Evolutionary conservation across 2,329 filamentous ascomycete species (phyloP), one percentile per base, ranked within the genome.

Genomic region (Fusarium guadeloupense): DNA sequence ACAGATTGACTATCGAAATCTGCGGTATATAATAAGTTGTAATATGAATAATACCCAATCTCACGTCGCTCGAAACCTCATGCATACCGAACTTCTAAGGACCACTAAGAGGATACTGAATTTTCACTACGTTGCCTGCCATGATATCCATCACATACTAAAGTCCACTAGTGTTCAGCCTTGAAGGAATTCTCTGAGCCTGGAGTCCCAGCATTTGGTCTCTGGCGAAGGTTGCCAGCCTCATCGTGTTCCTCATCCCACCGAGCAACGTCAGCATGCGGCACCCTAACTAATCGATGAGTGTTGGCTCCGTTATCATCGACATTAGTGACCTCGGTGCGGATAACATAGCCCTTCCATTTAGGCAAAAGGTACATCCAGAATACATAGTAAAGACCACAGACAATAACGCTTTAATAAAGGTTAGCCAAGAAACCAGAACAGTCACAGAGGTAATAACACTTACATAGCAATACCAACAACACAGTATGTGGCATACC

Each of bases 401-500:
- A 89, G 0, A 80, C 6, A 4, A 78, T 58, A 20, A 89, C 74
- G 33, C 83, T 85, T 1, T 0, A 16, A 5, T 16, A 1, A 0
- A 6, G 1, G 3, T 57, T 5, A 61, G 33, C 2, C 48, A 3
- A 3, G 4, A 7, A 0, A 1, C 3, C 16, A 20, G 0, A 3
- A 3, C 6, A 1, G 2, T 2, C 7, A 6, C 1, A 4, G 2
- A 26, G 9, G 26, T n/a, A n/a, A 5, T 4, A n/a, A 5, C 3
- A 83, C 84, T 80, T 77, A 87, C 84, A 90, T 81, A 13, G 72
- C 86, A 53, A 91, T 81, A 0, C 89, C 88, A 1, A 85, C 82
- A 0, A 86, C 83, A 17, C 83, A 82, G 64, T 91, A 91, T 0
- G 88, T 91, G 2, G 81, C 88, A 62, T 91, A 92, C 85, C 86